These are phyloP conservation scores for Penicillium soppii DNA, from an alignment of 495 filamentous ascomycete species.

Conservation along the genomic window DNA sequence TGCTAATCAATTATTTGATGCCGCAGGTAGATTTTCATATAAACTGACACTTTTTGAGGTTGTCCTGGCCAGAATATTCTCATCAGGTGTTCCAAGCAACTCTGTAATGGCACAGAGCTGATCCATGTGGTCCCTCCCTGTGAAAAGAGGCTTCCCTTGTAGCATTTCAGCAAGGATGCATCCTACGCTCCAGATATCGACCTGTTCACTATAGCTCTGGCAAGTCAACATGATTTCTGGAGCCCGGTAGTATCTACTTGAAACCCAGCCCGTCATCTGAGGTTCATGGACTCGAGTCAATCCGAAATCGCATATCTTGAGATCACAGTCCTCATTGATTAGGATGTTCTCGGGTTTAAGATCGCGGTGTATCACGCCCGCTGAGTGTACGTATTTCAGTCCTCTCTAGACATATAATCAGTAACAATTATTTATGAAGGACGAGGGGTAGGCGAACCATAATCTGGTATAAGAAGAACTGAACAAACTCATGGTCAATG, in stretches of 20 bases:
- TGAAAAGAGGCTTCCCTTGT: slow-evolving; percentile 89
- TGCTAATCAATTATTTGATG: neutral
- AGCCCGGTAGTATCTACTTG: slow-evolving; percentile 86
- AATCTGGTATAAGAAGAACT: slow-evolving; percentile 93
- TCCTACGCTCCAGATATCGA: slow-evolving; percentile 93
- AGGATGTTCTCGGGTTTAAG: slow-evolving; percentile 90
- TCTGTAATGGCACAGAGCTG: slow-evolving; percentile 95
- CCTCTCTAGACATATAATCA: slow-evolving; percentile 34
- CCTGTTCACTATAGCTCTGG: slow-evolving; percentile 94
- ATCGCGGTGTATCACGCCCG: slow-evolving; percentile 86
- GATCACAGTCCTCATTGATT: slow-evolving; percentile 91
- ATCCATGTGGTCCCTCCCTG: slow-evolving; percentile 89
- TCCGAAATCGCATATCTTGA: slow-evolving; percentile 94
- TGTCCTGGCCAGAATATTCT: slow-evolving; percentile 27
- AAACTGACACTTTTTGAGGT: slow-evolving; percentile 9
- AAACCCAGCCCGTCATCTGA: slow-evolving; percentile 85
- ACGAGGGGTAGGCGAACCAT: slow-evolving; percentile 52
- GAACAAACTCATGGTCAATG: slow-evolving; percentile 90
- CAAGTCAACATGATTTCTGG: slow-evolving; percentile 97
- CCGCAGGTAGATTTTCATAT: too few relatives aligned
- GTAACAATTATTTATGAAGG: neutral
- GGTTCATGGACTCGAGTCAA: slow-evolving; percentile 88
- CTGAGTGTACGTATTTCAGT: slow-evolving; percentile 90
- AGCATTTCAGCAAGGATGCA: slow-evolving; percentile 98
- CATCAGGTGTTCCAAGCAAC: slow-evolving; percentile 81